These are phyloP conservation scores for Lasiosphaeriaceae sp. DNA, from an alignment of 495 filamentous ascomycete genomes.

Conservation along the genomic window DNA sequence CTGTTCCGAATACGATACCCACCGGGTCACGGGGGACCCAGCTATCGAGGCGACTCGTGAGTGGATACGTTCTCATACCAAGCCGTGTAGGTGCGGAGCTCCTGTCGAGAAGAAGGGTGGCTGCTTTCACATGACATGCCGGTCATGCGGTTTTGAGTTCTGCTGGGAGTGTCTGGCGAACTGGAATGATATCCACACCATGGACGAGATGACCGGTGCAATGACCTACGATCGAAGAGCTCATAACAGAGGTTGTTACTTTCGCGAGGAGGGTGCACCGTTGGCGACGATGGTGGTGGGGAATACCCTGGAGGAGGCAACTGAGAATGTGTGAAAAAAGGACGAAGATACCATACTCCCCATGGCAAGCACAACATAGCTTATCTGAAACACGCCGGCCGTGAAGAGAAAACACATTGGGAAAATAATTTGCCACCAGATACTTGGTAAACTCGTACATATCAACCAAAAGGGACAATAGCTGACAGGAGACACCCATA, in stretches of 20 bases:
- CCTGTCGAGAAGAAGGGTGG: constrained; percentile 12
- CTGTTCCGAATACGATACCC: constrained; percentile 33
- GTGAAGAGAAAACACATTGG: too few species aligned
- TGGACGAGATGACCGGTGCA: neutral
- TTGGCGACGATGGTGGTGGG: neutral
- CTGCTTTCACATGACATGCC: constrained; percentile 20
- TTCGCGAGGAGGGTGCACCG: neutral
- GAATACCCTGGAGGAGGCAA: too few species aligned
- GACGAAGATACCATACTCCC: too few species aligned
- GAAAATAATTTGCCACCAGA: too few species aligned
- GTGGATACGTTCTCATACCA: constrained; percentile 9
- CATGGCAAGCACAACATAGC: too few species aligned
- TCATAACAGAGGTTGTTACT: neutral
- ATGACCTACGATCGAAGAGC: neutral
- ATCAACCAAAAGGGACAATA: too few species aligned
- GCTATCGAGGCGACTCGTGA: neutral
- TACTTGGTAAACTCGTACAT: too few species aligned
- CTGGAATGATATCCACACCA: constrained; percentile 4
- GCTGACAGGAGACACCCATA: too few species aligned
- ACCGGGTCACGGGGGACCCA: neutral
- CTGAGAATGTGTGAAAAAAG: too few species aligned
- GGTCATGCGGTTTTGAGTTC: constrained; percentile 16
- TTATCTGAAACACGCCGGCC: too few species aligned
- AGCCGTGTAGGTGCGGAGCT: constrained; percentile 12
- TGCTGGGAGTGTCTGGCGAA: constrained; percentile 21